These are phyloP conservation scores for Backusella mclennaniae DNA, from an alignment of 192 early-diverging fungal species.

Conservation along the genomic window DNA sequence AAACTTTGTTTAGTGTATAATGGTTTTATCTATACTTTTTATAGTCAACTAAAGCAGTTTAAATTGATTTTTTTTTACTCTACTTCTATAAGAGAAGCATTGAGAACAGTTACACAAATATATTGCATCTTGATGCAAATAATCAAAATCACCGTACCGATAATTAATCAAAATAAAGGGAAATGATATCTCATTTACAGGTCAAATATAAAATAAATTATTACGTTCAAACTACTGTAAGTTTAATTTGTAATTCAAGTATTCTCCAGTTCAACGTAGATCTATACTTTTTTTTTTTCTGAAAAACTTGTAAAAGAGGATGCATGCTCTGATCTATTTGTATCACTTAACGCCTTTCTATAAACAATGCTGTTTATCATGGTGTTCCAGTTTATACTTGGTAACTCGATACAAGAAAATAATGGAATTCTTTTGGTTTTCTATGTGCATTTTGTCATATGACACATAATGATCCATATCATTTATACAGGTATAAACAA, in stretches of 20 bases:
- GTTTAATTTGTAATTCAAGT: background rate
- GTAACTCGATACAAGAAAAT: background rate
- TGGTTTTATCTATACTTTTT: background rate
- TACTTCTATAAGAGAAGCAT: background rate
- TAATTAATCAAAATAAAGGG: background rate
- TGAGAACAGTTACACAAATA: background rate
- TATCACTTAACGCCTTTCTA: background rate
- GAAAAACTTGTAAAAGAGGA: background rate
- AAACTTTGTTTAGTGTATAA: background rate
- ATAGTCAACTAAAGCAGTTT: background rate
- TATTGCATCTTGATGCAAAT: background rate
- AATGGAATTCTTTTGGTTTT: background rate
- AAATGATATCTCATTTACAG: background rate
- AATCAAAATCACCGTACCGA: background rate
- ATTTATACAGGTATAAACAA: background rate
- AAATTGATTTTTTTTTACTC: slow-evolving; percentile 2
- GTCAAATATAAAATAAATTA: background rate
- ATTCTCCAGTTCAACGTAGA: too few relatives aligned
- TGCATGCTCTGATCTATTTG: background rate
- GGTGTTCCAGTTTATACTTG: background rate
- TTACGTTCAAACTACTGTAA: background rate
- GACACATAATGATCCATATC: background rate
- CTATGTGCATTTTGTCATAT: background rate
- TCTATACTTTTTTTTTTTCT: too few relatives aligned
- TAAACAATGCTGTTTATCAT: background rate